Percentiles rank a stretch among this genome's conserved stretches.
These are phyloP conservation scores for Fusarium denticulatum DNA, from an alignment of 2,329 filamentous ascomycete species.

Conservation along the genomic window DNA sequence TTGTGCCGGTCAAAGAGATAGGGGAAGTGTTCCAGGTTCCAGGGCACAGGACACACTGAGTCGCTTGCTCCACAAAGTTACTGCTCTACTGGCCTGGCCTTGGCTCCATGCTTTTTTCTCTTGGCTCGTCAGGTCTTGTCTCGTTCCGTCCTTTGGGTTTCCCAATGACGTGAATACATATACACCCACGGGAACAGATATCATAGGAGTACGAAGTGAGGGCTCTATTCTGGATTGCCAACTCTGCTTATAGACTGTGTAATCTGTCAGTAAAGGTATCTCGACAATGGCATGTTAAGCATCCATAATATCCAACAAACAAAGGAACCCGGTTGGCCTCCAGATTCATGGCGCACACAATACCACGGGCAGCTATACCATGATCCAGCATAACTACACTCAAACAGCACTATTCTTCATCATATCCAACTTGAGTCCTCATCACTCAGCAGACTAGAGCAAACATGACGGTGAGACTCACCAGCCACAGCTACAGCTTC, in stretches of 20 bases:
- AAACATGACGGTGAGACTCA: not conserved
- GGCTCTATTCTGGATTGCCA: not conserved
- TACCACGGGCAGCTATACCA: not conserved
- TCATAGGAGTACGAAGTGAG: not conserved
- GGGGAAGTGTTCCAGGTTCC: not conserved
- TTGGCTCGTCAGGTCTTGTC: not conserved
- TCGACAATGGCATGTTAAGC: not conserved
- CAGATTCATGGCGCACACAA: not conserved
- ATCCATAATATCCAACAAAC: not conserved
- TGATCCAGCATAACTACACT: not conserved
- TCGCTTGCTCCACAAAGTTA: conserved; percentile 8
- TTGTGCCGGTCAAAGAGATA: too few species aligned
- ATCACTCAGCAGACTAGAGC: not conserved
- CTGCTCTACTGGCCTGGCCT: not conserved
- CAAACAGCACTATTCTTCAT: not conserved
- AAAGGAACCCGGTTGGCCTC: not conserved
- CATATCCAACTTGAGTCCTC: not conserved
- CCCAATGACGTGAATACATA: not conserved
- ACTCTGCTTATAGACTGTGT: not conserved
- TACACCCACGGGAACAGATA: not conserved
- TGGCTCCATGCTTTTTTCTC: conserved; percentile 17
- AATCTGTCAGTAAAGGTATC: not conserved
- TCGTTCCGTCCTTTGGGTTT: not conserved
- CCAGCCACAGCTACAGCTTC: conserved; percentile 16
- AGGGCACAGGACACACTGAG: conserved; percentile 16